A percentile compares a stretch with the other conserved stretches of the same genome.
These are phyloP conservation scores for Botryosphaeria dothidea DNA, from an alignment of 2,329 filamentous ascomycete genomes.

Conservation along the genomic window DNA sequence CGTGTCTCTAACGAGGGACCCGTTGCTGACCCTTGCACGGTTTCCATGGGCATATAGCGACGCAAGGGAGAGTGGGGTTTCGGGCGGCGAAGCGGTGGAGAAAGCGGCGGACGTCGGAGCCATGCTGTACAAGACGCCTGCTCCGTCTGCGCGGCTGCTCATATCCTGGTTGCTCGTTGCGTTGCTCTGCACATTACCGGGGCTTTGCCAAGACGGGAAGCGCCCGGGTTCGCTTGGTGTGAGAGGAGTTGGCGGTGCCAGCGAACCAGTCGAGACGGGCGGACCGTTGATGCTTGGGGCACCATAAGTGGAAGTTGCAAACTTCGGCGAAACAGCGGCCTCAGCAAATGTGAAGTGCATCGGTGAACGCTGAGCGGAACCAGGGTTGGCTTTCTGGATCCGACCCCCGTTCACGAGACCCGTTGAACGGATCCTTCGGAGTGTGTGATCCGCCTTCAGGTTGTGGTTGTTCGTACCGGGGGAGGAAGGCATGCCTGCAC, in stretches of 20 bases:
- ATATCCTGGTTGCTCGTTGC: conserved; percentile 25
- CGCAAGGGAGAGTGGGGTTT: conserved; percentile 39
- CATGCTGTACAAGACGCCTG: conserved; percentile 37
- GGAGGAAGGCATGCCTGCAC: conserved; percentile 41
- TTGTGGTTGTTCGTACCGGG: conserved; percentile 29
- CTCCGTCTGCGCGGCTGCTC: conserved; percentile 42
- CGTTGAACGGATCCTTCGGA: conserved; percentile 51
- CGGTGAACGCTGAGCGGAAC: conserved; percentile 51
- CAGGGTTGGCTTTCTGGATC: conserved; percentile 47
- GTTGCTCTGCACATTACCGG: conserved; percentile 21
- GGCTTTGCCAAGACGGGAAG: conserved; percentile 44
- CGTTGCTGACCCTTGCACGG: conserved; percentile 8
- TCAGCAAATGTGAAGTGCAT: conserved; percentile 48
- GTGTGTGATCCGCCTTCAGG: conserved; percentile 34
- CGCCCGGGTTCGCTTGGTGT: conserved; percentile 45
- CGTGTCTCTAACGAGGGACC: conserved; percentile 43
- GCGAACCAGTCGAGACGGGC: conserved; percentile 32
- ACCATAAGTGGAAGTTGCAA: conserved; percentile 39
- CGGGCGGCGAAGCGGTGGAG: conserved; percentile 47
- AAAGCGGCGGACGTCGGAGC: conserved; percentile 36
- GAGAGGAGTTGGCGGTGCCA: conserved; percentile 51
- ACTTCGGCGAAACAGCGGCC: conserved; percentile 49
- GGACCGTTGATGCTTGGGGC: conserved; percentile 34
- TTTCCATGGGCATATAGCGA: conserved; percentile 1
- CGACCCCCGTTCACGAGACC: conserved; percentile 49